These are phyloP conservation scores for Cystofilobasidium ferigula DNA, from an alignment of 768 basidiomycete species.

Conservation along the genomic window DNA sequence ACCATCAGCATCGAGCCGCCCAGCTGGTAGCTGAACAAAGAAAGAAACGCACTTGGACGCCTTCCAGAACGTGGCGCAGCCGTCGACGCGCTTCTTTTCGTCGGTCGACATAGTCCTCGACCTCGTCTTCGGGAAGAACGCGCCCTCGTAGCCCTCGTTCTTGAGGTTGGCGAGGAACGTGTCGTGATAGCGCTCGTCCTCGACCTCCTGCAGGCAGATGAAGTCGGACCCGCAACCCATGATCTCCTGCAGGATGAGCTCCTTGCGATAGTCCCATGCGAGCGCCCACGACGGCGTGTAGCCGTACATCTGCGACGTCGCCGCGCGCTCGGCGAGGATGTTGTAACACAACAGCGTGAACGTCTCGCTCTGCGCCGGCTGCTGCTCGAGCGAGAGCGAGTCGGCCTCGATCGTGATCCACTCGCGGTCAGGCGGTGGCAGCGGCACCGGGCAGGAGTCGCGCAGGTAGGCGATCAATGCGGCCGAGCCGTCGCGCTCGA, in stretches of 20 bases:
- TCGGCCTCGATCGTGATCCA: conserved; percentile 43
- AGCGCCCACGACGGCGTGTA: conserved; percentile 97
- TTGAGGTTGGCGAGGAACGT: conserved; percentile 67
- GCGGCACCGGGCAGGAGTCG: conserved; percentile 75
- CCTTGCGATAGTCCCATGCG: conserved; percentile 87
- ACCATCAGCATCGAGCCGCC: background rate
- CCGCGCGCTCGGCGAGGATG: conserved; percentile 82
- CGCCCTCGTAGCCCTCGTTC: conserved; percentile 73
- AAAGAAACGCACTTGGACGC: conserved; percentile 55
- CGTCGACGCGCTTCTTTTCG: conserved; percentile 81
- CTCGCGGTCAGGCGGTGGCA: conserved; percentile 64
- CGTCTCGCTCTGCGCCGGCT: conserved; percentile 44
- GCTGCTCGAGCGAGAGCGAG: conserved; percentile 12
- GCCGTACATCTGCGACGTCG: conserved; percentile 78
- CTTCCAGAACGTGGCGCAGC: conserved; percentile 94
- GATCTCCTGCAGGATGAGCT: conserved; percentile 73
- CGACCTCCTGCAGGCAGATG: conserved; percentile 90
- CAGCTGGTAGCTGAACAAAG: background rate
- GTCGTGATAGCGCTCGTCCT: conserved; percentile 81
- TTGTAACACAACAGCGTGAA: conserved; percentile 83
- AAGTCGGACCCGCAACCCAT: conserved; percentile 73
- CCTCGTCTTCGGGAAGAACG: conserved; percentile 81
- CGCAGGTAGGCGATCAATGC: conserved; percentile 82
- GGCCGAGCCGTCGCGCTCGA: conserved; percentile 90
- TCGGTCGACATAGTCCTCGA: conserved; percentile 83